Base-by-base conservation (phyloP, 495 filamentous ascomycete genomes). In the Coniosporium apollinis region DNA sequence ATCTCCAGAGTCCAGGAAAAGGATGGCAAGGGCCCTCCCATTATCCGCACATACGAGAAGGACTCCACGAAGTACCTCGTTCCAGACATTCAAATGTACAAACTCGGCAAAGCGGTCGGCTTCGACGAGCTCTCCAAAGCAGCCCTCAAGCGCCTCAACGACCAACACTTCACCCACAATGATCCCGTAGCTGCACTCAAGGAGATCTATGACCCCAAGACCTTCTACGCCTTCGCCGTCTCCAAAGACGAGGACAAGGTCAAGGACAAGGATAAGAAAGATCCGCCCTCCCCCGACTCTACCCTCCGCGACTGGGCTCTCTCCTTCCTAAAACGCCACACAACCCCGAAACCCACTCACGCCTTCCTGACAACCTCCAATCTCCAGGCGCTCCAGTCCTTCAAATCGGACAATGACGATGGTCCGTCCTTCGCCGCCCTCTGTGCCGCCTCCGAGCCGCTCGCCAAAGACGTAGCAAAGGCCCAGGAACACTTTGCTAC, bases 111-210 rank as follows among this genome's bases (percentile, higher is more conserved):
- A 13, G 30, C 21, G 3, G 36, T 47, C 28, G 22, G 39, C 22
- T 47, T 47, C 37, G 31, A 35, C 4, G 44, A 47, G 22, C 37
- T 47, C 20, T 30, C 37, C 16, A n/a, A 16, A 1, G 26, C 43
- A 19, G 29, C 28, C n/a, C 42, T 47, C 5, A 10, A 24, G 13
- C 24, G 33, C 0, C 36, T 47, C 10, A 39, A 38, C 30, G 24
- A 20, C 11, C 11, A 40, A 28, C 32, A 30, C 1, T 5, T 13
- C 4, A 44, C 33, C n/a, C 11, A 19, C 8, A 29, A 34, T 17
- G 32, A 39, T 28, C 44, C 44, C 25, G 34, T 47, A 18, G 36
- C 22, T 1, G 37, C 30, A 20, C 37, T 47, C 11, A 33, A 41
- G 18, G 36, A 36, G 17, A 22, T 47, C 4, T 47, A 47, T n/a